Evolutionary conservation across 2,329 filamentous ascomycete species (phyloP).

Genomic region (Gremmenia infestans): DNA sequence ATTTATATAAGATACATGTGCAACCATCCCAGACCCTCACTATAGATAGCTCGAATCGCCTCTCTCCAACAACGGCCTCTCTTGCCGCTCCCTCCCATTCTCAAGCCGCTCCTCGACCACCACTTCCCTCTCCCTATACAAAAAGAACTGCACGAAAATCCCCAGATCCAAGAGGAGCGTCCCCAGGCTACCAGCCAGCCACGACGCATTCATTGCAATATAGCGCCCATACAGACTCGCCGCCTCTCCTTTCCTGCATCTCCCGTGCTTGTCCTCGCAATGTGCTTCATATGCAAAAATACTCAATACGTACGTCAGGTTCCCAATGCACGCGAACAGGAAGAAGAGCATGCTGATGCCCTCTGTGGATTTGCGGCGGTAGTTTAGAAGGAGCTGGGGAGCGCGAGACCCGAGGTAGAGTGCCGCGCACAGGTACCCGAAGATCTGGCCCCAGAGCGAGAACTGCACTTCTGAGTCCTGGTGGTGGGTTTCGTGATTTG

Average conservation of each 20-base stretch:
- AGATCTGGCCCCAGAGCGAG: conserved; percentile 77
- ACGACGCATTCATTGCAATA: conserved; percentile 84
- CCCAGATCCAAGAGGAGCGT: conserved; percentile 79
- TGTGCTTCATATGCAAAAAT: conserved; percentile 85
- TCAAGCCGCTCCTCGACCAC: conserved; percentile 8
- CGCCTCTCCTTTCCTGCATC: conserved; percentile 63
- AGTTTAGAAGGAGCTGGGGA: conserved; percentile 89
- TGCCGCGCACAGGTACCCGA: conserved; percentile 85
- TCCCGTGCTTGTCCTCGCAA: conserved; percentile 41
- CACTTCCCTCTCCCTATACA: conserved; percentile 52
- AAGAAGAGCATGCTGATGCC: conserved; percentile 94
- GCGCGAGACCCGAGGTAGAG: conserved; percentile 86
- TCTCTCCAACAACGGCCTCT: conserved; percentile 21
- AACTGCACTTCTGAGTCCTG: conserved; percentile 51
- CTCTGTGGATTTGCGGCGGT: conserved; percentile 85
- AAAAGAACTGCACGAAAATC: conserved; percentile 88
- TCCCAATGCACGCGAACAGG: conserved; percentile 92
- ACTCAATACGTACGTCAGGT: conserved; percentile 85
- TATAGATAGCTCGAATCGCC: conserved; percentile 13
- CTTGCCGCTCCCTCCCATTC: neutral
- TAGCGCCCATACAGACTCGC: conserved; percentile 68
- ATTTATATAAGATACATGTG: neutral
- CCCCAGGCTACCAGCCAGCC: conserved; percentile 84
- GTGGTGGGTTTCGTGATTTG: conserved; percentile 2
- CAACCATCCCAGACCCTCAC: neutral